phyloP scores from a whole-genome alignment of 495 filamentous ascomycete species.

The Trichoderma erinaceum region DNA sequence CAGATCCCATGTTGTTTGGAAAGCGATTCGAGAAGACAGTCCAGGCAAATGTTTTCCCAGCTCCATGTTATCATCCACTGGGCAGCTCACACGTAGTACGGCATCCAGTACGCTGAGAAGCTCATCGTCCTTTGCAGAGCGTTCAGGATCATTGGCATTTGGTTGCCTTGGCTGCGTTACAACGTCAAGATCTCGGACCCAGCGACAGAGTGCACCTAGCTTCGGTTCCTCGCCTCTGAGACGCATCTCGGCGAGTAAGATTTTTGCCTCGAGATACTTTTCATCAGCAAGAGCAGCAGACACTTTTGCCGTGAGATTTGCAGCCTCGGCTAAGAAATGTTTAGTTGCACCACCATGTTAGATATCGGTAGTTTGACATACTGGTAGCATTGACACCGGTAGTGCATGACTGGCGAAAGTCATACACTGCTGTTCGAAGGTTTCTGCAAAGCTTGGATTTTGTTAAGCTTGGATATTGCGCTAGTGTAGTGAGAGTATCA shows the following conservation, averaged over 20 bases:
- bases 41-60: conserved; percentile 11
- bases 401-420: conserved; percentile 40
- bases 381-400: conserved; percentile 35
- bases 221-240: conserved; percentile 37
- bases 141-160: conserved; percentile 7
- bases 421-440: conserved; percentile 39
- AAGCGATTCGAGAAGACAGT: conserved; percentile 25
- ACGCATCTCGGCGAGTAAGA: conserved; percentile 43
- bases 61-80: conserved; percentile 28
- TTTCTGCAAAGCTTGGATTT: conserved; percentile 43
- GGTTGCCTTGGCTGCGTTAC: conserved; percentile 27
- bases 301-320: conserved; percentile 38
- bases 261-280: conserved; percentile 35
- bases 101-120: conserved; percentile 37
- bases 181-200: conserved; percentile 45
- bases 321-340: conserved; percentile 19
- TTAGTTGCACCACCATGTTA: not conserved
- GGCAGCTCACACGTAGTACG: conserved; percentile 35
- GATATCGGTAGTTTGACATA: not conserved
- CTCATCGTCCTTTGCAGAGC: conserved; percentile 25
- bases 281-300: conserved; percentile 39
- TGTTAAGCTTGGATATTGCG: conserved; percentile 36
- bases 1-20: conserved; percentile 33
- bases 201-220: conserved; percentile 42
- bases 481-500: conserved; percentile 36